These are phyloP conservation scores for Ganoderma lucidum DNA, from an alignment of 1,284 basidiomycete genomes.

Conservation along the genomic window DNA sequence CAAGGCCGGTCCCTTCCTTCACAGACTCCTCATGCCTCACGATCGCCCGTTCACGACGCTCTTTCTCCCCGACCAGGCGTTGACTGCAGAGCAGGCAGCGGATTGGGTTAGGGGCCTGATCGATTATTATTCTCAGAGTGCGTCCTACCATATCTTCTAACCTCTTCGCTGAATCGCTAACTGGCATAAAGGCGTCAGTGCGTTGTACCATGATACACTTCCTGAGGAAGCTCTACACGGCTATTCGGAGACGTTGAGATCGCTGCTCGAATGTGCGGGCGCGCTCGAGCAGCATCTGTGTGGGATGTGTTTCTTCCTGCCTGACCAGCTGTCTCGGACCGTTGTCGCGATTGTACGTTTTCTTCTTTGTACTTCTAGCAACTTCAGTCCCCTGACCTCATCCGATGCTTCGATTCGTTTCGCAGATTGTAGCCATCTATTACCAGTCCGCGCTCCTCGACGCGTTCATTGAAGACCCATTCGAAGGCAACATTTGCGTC, in stretches of 20 bases:
- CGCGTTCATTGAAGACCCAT: neutral
- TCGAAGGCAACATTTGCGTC: neutral
- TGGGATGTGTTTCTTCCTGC: constrained; percentile 17
- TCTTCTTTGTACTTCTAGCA: neutral
- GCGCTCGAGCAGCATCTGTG: constrained; percentile 21
- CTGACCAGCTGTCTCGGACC: constrained; percentile 7
- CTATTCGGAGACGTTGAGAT: neutral
- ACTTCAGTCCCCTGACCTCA: neutral
- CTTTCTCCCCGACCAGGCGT: constrained; percentile 24
- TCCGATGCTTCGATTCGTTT: neutral
- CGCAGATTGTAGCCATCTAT: constrained; percentile 18
- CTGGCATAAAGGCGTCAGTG: neutral
- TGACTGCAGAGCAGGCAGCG: constrained; percentile 26
- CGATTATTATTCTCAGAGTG: constrained; percentile 9
- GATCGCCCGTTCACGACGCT: constrained; percentile 9
- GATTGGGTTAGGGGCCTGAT: constrained; percentile 21
- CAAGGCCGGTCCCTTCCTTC: constrained; percentile 32
- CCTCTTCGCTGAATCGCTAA: neutral
- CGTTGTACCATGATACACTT: constrained; percentile 8
- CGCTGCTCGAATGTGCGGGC: constrained; percentile 21
- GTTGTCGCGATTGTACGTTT: constrained; percentile 27
- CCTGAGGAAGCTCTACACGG: neutral
- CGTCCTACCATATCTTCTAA: constrained; percentile 6
- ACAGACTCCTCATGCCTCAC: constrained; percentile 22
- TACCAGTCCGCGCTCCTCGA: constrained; percentile 15